These are phyloP conservation scores for Backusella parvicylindrica DNA, from an alignment of 192 early-diverging fungal species.

Conservation along the genomic window DNA sequence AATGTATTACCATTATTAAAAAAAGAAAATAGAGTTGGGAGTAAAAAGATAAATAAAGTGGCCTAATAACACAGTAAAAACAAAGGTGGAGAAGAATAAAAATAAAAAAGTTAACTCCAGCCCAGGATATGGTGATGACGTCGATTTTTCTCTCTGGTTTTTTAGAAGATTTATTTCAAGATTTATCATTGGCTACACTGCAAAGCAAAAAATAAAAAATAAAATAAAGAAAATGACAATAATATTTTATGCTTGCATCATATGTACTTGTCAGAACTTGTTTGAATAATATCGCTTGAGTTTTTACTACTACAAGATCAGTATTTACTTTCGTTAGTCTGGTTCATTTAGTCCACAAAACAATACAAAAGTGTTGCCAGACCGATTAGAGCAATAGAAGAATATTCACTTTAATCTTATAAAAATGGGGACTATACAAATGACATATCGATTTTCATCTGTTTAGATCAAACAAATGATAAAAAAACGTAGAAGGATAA, in stretches of 20 bases:
- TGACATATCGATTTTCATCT: too few relatives aligned
- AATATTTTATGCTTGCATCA: background rate
- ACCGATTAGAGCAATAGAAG: too few relatives aligned
- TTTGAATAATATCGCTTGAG: background rate
- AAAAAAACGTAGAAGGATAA: too few relatives aligned
- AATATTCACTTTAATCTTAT: too few relatives aligned
- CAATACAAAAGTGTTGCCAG: too few relatives aligned
- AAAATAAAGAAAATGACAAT: too few relatives aligned
- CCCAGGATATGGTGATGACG: background rate
- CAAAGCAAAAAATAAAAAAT: too few relatives aligned
- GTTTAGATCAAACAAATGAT: background rate
- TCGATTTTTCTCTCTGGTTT: background rate
- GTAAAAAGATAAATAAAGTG: constrained; percentile 11
- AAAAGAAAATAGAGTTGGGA: constrained; percentile 12
- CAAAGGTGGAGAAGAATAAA: background rate
- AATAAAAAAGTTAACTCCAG: constrained; percentile 3
- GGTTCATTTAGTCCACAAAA: too few relatives aligned
- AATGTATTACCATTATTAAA: background rate
- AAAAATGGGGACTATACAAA: too few relatives aligned
- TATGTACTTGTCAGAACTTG: too few relatives aligned
- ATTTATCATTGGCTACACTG: background rate
- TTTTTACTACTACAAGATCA: background rate
- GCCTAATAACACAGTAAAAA: constrained; percentile 1
- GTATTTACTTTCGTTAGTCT: too few relatives aligned
- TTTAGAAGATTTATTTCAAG: background rate